Base-by-base conservation (phyloP, 805 yeast species). In the Kazachstania kunashirensis region DNA sequence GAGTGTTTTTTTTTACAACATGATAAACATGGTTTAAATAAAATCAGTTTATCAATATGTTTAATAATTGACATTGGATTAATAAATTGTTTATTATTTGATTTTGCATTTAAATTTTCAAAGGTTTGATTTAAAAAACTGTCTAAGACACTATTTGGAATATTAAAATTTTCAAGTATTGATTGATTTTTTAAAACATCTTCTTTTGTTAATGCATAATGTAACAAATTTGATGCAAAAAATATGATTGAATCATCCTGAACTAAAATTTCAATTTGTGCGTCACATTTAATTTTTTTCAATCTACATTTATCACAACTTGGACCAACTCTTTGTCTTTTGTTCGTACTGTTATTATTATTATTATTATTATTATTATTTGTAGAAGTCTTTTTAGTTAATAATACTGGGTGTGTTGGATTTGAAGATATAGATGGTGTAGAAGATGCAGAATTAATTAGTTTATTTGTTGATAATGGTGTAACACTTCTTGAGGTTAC, bases 281-380 rank as follows among this genome's bases (percentile, higher is more conserved):
- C 84, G 55, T 79, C 77, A 59, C 89, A 80, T 58, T 79, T 80
- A 41, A 79, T 79, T 53, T 80, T 80, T 40, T 84, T 67, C n/a
- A 72, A 53, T 38, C 86, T 65, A 55, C 89, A 80, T 34, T 72
- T 63, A 53, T 80, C 86, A 56, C 89, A 80, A 24, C 81, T 73
- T 6, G 89, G 89, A 0, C 89, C 89, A 17, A 75, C 65, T 39
- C 89, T 61, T 59, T 80, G 89, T 48, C 86, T 55, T 39, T 60
- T 52, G 10, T 24, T 13, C 6, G 14, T n/a, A 17, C 7, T 32
- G n/a, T 32, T 32, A 14, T 21, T 28, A 14, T 20, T 14, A 24
- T 11, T 6, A 26, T 33, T 25, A 13, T 18, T 26, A n/a, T 25
- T 26, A 13, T 19, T 33, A 27, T 26, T 25, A 12, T 11, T 14